Evolutionary conservation across 2,329 filamentous ascomycete genomes (phyloP), one percentile per base, ranked within the genome.

Genomic region (Colletotrichum brevisporum): DNA sequence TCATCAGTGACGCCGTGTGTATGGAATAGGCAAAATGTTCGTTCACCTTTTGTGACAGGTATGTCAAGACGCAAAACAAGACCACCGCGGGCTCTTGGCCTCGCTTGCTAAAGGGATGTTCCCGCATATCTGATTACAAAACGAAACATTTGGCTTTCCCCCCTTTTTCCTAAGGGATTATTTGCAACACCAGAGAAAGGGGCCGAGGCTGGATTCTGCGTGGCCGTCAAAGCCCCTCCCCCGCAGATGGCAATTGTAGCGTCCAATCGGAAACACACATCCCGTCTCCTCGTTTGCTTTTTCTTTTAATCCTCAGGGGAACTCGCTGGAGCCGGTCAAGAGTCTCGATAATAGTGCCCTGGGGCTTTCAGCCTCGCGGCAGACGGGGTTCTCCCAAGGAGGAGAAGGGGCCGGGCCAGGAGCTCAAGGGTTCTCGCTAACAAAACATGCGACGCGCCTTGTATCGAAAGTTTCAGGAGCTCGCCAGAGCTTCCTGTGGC

Each of bases 401-500:
- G 41, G 41, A n/a, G 16, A n/a, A 43, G 41, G 16, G 15, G 41
- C 31, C 16, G 21, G 31, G 36, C 24, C 50, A 60, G 67, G 55
- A 61, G 61, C 55, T 50, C 39, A 53, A 53, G 65, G 69, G 60
- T 51, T 41, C 54, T 64, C 54, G 68, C 47, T 69, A 67, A 61
- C 51, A 51, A 61, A 57, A 71, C 67, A 68, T 77, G 74, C 73
- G 76, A 78, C 76, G 69, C 54, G 70, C 70, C 71, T 71, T 75
- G 77, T 78, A 60, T 78, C 75, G 74, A 69, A 71, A 71, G 63
- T 70, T 70, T 67, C 67, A 67, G 67, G 63, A 57, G 51, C 45
- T 50, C 45, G 36, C 45, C 51, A 51, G 57, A 70, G 56, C 67
- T 62, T 52, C 56, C 51, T 53, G 31, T 61, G 39, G 18, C 41